These are phyloP conservation scores for Trichaptum fuscoviolaceum DNA, from an alignment of 768 basidiomycete species.

Conservation along the genomic window DNA sequence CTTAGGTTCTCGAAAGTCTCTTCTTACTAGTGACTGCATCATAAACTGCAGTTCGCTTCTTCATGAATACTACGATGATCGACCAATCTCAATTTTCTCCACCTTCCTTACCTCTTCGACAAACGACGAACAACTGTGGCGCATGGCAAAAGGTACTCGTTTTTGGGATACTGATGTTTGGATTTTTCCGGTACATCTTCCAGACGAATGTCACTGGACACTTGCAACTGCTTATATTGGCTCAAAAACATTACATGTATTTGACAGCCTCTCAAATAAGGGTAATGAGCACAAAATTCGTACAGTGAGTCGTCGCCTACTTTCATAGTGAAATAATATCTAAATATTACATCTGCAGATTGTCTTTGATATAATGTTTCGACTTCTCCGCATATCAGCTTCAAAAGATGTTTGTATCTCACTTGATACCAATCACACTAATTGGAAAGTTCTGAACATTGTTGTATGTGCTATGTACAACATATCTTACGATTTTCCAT, in stretches of 20 bases:
- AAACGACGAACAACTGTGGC: constrained; percentile 19
- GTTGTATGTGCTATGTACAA: background rate
- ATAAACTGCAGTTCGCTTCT: constrained; percentile 15
- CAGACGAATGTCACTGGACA: constrained; percentile 27
- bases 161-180: constrained; percentile 30
- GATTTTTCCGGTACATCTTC: constrained; percentile 34
- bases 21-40: constrained; percentile 13
- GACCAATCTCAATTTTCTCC: constrained; percentile 12
- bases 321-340: background rate
- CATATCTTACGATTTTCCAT: background rate
- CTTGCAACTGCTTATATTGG: constrained; percentile 19
- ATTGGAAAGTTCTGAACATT: background rate
- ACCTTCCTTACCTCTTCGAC: constrained; percentile 5
- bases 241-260: constrained; percentile 19
- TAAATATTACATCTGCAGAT: background rate
- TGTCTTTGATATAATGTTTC: background rate
- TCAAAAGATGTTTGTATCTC: background rate
- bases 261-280: constrained; percentile 26
- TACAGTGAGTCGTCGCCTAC: constrained; percentile 2
- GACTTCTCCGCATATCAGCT: background rate
- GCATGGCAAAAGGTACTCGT: background rate
- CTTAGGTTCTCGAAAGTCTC: constrained; percentile 7
- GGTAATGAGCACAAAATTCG: constrained; percentile 1
- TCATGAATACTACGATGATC: background rate
- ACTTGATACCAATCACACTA: background rate